Percentiles rank a stretch among this genome's conserved stretches.
Evolutionary conservation across 768 basidiomycete species (phyloP).

Genomic region (Tremella mesenterica): DNA sequence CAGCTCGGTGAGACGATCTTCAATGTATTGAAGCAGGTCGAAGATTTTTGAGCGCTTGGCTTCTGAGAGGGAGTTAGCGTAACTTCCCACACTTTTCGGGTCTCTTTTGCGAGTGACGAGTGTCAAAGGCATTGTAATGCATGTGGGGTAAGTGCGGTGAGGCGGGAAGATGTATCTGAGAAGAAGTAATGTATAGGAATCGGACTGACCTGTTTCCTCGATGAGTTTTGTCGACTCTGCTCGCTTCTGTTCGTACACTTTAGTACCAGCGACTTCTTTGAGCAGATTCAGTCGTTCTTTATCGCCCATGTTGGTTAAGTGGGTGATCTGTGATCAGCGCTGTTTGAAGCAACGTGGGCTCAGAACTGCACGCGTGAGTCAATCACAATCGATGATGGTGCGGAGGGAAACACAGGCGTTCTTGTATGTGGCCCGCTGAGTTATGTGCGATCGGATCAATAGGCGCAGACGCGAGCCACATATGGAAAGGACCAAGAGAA

Average conservation of each 20-base stretch:
- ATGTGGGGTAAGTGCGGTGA: not conserved
- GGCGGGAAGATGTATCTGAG: too few relatives aligned
- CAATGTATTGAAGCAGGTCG: conserved; percentile 82
- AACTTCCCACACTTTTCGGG: not conserved
- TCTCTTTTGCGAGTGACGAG: too few relatives aligned
- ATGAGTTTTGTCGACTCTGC: conserved; percentile 90
- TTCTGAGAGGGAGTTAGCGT: conserved; percentile 46
- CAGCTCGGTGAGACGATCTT: conserved; percentile 76
- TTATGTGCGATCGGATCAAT: conserved; percentile 6
- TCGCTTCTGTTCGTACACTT: conserved; percentile 92
- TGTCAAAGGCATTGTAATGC: too few relatives aligned
- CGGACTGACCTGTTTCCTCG: conserved; percentile 63
- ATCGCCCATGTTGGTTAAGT: conserved; percentile 93
- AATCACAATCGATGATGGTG: too few relatives aligned
- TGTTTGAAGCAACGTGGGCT: too few relatives aligned
- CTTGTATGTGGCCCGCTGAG: too few relatives aligned
- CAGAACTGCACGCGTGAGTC: too few relatives aligned
- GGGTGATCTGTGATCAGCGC: conserved; percentile 85
- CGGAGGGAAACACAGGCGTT: too few relatives aligned
- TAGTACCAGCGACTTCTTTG: conserved; percentile 96
- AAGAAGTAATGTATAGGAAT: not conserved
- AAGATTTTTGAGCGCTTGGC: conserved; percentile 82
- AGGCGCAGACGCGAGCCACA: not conserved
- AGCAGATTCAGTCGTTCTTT: conserved; percentile 84
- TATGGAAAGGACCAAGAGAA: not conserved